A percentile compares a stretch with the other conserved stretches of the same genome.
phyloP scores from a whole-genome alignment of 192 early-diverging fungal genomes.

The Umbelopsis sp. region DNA sequence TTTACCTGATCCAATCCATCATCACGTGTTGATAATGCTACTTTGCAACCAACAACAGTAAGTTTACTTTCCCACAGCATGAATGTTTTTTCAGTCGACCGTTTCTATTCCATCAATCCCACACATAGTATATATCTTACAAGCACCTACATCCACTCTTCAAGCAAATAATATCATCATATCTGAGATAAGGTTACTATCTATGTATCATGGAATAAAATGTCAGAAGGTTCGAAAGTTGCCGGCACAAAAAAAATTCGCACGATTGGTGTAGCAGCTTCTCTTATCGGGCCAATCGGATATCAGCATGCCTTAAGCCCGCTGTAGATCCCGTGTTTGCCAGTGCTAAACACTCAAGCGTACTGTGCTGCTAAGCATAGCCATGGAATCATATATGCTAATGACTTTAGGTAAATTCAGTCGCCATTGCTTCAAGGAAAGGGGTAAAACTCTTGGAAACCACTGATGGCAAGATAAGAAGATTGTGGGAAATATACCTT shows the following conservation, averaged over 20 bases:
- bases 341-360: not conserved
- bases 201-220: not conserved
- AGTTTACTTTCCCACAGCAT: not conserved
- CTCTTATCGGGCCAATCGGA: conserved; percentile 19
- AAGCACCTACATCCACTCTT: not conserved
- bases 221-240: not conserved
- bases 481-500: conserved; percentile 18
- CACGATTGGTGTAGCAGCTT: not conserved
- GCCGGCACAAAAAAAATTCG: conserved; percentile 8
- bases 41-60: not conserved
- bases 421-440: not conserved
- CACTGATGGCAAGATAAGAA: conserved; percentile 11
- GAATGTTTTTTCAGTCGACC: not conserved
- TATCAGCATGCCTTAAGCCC: not conserved
- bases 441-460: not conserved
- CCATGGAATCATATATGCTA: not conserved
- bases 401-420: conserved; percentile 9
- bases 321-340: conserved; percentile 11
- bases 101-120: no score
- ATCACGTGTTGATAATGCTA: conserved; percentile 9
- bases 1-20: conserved; percentile 6
- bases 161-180: not conserved
- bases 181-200: not conserved
- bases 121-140: no score
- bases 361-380: conserved; percentile 4